Evolutionary conservation across 805 yeast genomes (phyloP), one percentile per base, ranked within the genome.

Genomic region (Yamadazyma nakazawae): DNA sequence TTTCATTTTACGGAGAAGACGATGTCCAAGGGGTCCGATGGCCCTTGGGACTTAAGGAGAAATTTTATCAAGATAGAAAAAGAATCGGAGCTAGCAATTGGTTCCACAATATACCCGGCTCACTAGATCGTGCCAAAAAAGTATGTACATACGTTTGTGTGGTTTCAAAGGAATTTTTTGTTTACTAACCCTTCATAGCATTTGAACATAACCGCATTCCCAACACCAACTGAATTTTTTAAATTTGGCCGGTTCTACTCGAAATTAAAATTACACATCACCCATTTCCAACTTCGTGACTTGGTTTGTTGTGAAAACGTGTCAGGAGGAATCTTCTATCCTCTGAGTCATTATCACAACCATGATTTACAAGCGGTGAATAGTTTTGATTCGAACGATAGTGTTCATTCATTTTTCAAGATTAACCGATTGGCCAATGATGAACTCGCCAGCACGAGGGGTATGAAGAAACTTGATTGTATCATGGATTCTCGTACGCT

Each of bases 201-300:
- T 17, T 37, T 58, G 10, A 57, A 52, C 49, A 48, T 61, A 37
- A 14, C 14, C 7, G 28, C 40, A 12, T 43, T 18, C 32, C 45
- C 11, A 28, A 49, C 59, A 10, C 58, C 54, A 28, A 66, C 74
- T 8, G 70, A 72, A 34, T 68, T 74, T 43, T 74, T 57, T 52
- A 57, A 55, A 48, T 72, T 70, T 50, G 60, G 67, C 31, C 64
- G 62, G 43, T 75, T 71, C 52, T 74, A 60, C 61, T 59, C 71
- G 47, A 60, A 63, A 48, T 68, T 81, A 8, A 72, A 70, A 43
- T 78, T 82, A 5, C 73, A 70, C 51, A 63, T 79, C 11, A 72
- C 75, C 16, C 85, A 82, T 63, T 80, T 80, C 58, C 85, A 81
- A 61, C 64, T 81, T 30, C 62, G 85, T 13, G 74, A 78, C 47